A percentile compares a stretch with the other conserved stretches of the same genome.
Evolutionary conservation across 108 stramenopile species (phyloP).

Genomic region (Cylindrotheca closterium): DNA sequence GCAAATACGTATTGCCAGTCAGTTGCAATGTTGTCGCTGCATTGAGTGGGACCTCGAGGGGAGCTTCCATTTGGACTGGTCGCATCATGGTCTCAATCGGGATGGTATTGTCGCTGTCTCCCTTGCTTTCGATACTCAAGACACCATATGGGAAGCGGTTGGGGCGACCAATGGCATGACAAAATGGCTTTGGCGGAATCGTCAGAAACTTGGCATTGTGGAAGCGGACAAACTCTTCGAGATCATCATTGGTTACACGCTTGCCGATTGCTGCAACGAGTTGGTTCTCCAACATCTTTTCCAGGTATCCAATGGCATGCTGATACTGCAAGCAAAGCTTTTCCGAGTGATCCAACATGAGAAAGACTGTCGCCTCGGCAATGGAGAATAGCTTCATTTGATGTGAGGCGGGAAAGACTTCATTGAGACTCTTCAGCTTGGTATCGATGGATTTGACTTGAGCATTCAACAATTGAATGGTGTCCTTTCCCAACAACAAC

Average conservation of each 20-base stretch:
- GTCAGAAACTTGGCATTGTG: slow-evolving; percentile 58
- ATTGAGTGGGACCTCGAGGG: slow-evolving; percentile 45
- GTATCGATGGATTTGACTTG: slow-evolving; percentile 44
- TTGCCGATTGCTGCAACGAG: slow-evolving; percentile 78
- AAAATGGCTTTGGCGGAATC: slow-evolving; percentile 61
- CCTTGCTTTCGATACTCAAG: slow-evolving; percentile 37
- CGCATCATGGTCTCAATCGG: slow-evolving; percentile 52
- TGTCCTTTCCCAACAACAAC: slow-evolving; percentile 37
- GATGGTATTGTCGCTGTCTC: slow-evolving; percentile 2
- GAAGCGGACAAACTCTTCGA: slow-evolving; percentile 62
- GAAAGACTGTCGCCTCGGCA: slow-evolving; percentile 36
- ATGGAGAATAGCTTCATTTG: slow-evolving; percentile 23
- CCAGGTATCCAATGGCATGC: slow-evolving; percentile 44
- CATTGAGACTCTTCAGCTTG: slow-evolving; percentile 8
- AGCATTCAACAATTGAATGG: slow-evolving; percentile 40
- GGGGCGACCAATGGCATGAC: slow-evolving; percentile 63
- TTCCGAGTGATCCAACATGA: slow-evolving; percentile 26
- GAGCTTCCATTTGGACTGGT: slow-evolving; percentile 5
- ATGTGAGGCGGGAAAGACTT: slow-evolving; percentile 12
- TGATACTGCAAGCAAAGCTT: slow-evolving; percentile 11
- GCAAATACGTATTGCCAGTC: slow-evolving; percentile 63
- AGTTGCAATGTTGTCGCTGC: slow-evolving; percentile 50
- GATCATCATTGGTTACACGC: slow-evolving; percentile 42
- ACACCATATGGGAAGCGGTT: slow-evolving; percentile 64
- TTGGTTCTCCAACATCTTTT: slow-evolving; percentile 61